A percentile compares a stretch with the other conserved stretches of the same genome.
Evolutionary conservation across 768 basidiomycete genomes (phyloP).

Genomic region (Coprinopsis cinerea): DNA sequence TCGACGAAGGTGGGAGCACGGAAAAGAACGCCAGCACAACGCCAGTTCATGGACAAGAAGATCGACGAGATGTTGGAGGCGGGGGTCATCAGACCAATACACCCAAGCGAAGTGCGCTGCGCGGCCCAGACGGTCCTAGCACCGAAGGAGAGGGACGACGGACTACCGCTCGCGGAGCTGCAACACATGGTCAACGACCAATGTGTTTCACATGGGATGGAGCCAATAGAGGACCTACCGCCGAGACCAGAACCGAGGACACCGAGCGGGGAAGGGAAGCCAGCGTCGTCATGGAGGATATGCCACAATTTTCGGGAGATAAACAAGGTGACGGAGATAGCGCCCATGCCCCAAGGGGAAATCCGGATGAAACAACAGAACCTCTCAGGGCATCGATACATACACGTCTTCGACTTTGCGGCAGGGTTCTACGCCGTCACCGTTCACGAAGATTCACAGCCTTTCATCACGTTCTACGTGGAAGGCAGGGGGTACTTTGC

Average conservation of each 20-base stretch:
- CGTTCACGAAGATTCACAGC: slow-evolving; percentile 14
- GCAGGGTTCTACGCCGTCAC: slow-evolving; percentile 26
- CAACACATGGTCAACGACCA: slow-evolving; percentile 26
- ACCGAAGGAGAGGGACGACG: slow-evolving; percentile 28
- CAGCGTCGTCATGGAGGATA: slow-evolving; percentile 26
- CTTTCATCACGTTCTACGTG: slow-evolving; percentile 28
- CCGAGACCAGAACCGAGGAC: slow-evolving; percentile 8
- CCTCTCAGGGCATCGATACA: slow-evolving; percentile 26
- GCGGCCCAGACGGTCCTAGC: slow-evolving; percentile 27
- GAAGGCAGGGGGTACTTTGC: slow-evolving; percentile 31
- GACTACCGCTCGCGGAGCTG: slow-evolving; percentile 27
- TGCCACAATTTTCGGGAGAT: slow-evolving; percentile 30
- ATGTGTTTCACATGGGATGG: slow-evolving; percentile 22
- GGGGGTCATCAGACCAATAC: slow-evolving; percentile 25
- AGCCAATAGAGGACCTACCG: slow-evolving; percentile 16
- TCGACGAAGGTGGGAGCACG: slow-evolving; percentile 23
- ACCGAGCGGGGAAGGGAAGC: too few species aligned
- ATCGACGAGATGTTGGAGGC: slow-evolving; percentile 31
- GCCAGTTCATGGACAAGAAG: slow-evolving; percentile 20
- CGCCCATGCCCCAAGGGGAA: slow-evolving; percentile 29
- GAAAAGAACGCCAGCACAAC: slow-evolving; percentile 24
- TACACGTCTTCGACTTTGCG: slow-evolving; percentile 30
- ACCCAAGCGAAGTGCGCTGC: slow-evolving; percentile 27
- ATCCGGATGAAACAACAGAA: slow-evolving; percentile 29
- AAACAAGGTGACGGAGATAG: slow-evolving; percentile 21